A percentile compares a stretch with the other conserved stretches of the same genome.
Conservation (phyloP, 1,139 yeast species). For the Geotrichum klebahnii region DNA sequence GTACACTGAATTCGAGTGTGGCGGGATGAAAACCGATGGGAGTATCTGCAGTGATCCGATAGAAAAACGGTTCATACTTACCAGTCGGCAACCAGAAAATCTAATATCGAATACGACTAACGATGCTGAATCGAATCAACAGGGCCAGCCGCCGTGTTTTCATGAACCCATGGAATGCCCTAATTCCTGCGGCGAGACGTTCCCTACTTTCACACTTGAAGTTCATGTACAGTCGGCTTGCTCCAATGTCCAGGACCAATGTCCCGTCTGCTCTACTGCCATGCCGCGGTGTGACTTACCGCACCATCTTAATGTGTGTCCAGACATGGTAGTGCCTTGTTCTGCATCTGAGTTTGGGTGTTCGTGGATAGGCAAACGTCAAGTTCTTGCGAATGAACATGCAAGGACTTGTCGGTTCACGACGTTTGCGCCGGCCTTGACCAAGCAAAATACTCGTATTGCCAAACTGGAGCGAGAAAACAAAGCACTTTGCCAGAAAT, state of each 20-base stretch:
- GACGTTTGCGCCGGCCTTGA: constrained; percentile 38
- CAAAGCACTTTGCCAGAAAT: constrained; percentile 35
- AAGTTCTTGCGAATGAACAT: constrained; percentile 36
- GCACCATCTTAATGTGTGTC: constrained; percentile 39
- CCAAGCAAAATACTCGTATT: constrained; percentile 36
- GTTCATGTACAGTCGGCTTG: constrained; percentile 26
- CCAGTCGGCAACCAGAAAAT: constrained; percentile 5
- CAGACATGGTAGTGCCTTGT: constrained; percentile 38
- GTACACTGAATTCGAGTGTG: constrained; percentile 49
- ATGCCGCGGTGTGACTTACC: constrained; percentile 38
- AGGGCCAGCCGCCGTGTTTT: constrained; percentile 25
- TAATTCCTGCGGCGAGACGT: constrained; percentile 26
- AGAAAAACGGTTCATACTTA: constrained; percentile 12
- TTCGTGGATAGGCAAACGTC: constrained; percentile 42
- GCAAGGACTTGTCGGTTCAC: constrained; percentile 38
- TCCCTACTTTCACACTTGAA: constrained; percentile 22
- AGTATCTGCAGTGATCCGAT: constrained; percentile 9
- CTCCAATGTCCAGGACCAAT: constrained; percentile 32
- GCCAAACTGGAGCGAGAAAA: constrained; percentile 41
- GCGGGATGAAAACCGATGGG: constrained; percentile 23
- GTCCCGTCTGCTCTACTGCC: constrained; percentile 42
- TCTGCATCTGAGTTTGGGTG: constrained; percentile 42
- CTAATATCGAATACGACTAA: background rate
- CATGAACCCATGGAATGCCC: constrained; percentile 27
- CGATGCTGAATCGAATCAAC: background rate